Base-by-base conservation (phyloP, 2,329 filamentous ascomycete genomes). In the Penicillium sp. region DNA sequence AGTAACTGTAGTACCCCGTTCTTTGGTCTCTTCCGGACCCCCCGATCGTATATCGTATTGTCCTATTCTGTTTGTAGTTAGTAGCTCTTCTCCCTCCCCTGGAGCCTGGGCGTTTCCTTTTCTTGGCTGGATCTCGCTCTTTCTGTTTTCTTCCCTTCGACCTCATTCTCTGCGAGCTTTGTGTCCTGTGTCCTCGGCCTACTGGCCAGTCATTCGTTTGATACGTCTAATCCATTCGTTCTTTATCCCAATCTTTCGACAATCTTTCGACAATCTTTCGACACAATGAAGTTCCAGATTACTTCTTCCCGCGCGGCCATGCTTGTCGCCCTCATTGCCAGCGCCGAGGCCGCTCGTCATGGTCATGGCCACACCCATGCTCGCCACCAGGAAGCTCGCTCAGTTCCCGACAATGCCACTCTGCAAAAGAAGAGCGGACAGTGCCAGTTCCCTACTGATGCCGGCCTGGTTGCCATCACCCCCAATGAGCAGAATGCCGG, bases 401-500 rank as follows among this genome's bases (percentile, higher is more conserved):
- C 57, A 20, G 47, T 55, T 16, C 51, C 54, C 8, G 62, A 61
- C 38, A 53, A 56, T 18, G 49, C 55, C 22, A 55, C 61, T 42
- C 49, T 81, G 24, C 69, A 75, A 58, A 82, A 81, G 69, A 76
- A 80, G 56, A 71, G 72, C 28, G 70, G 69, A 40, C 69, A 74
- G 46, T 90, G 87, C 69, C 61, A 74, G 44, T 86, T 90, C 59
- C 86, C 87, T 9, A 71, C 74, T 27, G 75, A 85, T 60, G 76
- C 79, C 24, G 84, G 85, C 43, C 69, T 90, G 60, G 79, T 89
- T 36, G 66, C 79, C 11, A 76, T 91, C 42, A 86, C 85, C 8
- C 85, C 85, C 4, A 72, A 72, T 42, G 64, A 66, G 35, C 63
- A 71, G 64, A 91, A 91, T 69, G 84, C 75, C 40, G 87, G 87